Conservation (phyloP, 2,329 filamentous ascomycete species). For the Helicocarpus griseus region DNA sequence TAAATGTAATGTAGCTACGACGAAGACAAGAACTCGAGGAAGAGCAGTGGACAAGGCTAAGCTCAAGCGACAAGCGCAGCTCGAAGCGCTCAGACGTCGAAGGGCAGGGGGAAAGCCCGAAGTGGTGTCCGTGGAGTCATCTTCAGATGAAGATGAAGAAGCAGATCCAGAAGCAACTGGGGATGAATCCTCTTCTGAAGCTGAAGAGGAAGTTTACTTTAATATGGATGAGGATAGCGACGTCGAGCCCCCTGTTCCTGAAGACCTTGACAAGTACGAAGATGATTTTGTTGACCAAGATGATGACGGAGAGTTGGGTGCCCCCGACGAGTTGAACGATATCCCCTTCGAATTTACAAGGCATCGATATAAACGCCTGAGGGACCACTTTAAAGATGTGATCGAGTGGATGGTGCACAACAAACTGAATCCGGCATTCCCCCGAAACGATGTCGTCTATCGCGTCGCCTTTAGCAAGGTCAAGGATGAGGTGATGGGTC, state of each 20-base stretch:
- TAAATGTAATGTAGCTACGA: slow-evolving; percentile 23
- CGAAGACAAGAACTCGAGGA: slow-evolving; percentile 33
- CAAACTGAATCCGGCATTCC: slow-evolving; percentile 63
- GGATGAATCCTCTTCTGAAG: slow-evolving; percentile 1
- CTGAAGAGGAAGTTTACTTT: slow-evolving; percentile 18
- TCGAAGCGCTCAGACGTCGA: slow-evolving; percentile 34
- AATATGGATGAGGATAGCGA: slow-evolving; percentile 24
- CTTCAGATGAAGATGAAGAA: slow-evolving; percentile 17
- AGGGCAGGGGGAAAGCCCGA: slow-evolving; percentile 28
- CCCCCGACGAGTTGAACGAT: slow-evolving; percentile 39
- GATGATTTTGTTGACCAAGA: slow-evolving; percentile 60
- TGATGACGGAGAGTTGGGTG: slow-evolving; percentile 46
- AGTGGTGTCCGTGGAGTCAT: slow-evolving; percentile 10
- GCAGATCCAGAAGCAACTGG: slow-evolving; percentile 6
- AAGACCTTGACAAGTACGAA: slow-evolving; percentile 47
- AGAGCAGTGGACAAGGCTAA: slow-evolving; percentile 29
- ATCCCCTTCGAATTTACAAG: slow-evolving; percentile 62
- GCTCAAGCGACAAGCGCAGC: slow-evolving; percentile 29
- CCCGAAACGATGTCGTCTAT: slow-evolving; percentile 55
- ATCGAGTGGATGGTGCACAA: slow-evolving; percentile 77
- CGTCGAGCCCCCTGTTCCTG: slow-evolving; percentile 18
- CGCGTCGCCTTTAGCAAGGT: slow-evolving; percentile 59
- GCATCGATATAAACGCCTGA: slow-evolving; percentile 56
- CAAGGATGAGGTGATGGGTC: slow-evolving; percentile 58
- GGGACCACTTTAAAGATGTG: slow-evolving; percentile 62